Evolutionary conservation across 768 basidiomycete genomes (phyloP).

Genomic region (Trametes sanguinea): DNA sequence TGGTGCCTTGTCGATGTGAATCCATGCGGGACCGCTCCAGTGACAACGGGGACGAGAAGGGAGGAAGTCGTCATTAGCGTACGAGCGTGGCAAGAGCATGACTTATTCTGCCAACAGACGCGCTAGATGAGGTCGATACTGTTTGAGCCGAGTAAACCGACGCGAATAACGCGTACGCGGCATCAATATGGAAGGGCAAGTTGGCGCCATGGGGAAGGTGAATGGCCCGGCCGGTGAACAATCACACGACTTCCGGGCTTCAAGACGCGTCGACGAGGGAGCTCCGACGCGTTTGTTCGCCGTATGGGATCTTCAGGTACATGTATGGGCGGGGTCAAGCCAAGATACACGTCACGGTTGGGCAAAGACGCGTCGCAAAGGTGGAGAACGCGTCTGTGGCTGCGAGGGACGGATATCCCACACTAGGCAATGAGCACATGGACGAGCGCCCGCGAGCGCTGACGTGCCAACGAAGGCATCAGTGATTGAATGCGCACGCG

Average conservation of each 20-base stretch:
- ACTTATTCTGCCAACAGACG: background rate
- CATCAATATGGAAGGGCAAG: slow-evolving; percentile 10
- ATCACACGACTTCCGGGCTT: slow-evolving; percentile 5
- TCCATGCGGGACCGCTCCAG: background rate
- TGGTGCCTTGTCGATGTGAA: background rate
- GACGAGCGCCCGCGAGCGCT: slow-evolving; percentile 2
- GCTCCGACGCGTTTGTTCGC: slow-evolving; percentile 1
- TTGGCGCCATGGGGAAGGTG: background rate
- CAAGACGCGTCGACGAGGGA: slow-evolving; percentile 14
- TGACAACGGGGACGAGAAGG: too few species aligned
- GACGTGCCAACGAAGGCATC: slow-evolving; percentile 19
- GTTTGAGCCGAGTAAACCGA: background rate
- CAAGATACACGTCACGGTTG: slow-evolving; percentile 13
- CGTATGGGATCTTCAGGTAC: background rate
- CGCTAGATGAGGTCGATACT: too few species aligned
- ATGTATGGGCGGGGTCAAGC: background rate
- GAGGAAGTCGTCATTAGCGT: background rate
- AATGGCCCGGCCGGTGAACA: slow-evolving; percentile 1
- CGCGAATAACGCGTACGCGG: slow-evolving; percentile 1
- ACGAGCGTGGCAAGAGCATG: background rate
- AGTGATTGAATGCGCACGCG: slow-evolving; percentile 9
- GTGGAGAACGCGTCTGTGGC: slow-evolving; percentile 25
- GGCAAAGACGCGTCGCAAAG: slow-evolving; percentile 12
- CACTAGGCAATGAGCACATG: slow-evolving; percentile 12
- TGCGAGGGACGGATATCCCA: slow-evolving; percentile 10